Conservation (phyloP, 208 protist species). For the Leishmania mexicana region DNA sequence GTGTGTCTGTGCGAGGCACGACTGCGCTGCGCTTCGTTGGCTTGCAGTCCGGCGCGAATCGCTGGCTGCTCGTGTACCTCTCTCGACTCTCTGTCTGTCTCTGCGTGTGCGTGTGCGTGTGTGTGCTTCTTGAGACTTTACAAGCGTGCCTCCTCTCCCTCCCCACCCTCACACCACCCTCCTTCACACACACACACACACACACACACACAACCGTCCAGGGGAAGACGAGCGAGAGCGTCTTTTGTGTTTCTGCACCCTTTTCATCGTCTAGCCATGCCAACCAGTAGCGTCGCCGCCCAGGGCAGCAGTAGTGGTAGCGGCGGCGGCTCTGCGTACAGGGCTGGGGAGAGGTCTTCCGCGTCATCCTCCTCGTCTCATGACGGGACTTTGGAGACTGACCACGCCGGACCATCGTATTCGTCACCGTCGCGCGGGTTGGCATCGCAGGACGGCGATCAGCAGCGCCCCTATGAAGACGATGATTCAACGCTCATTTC, state of each 20-base stretch:
- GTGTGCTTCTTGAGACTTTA: not conserved
- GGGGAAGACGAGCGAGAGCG: not conserved
- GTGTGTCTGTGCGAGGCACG: not conserved
- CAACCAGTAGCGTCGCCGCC: not conserved
- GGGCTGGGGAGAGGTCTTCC: not conserved
- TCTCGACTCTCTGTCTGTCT: not conserved
- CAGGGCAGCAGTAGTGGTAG: slow-evolving; percentile 1
- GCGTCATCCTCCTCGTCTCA: not conserved
- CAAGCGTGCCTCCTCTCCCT: not conserved
- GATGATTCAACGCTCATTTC: slow-evolving; percentile 40
- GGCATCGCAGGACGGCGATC: not conserved
- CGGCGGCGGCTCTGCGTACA: not conserved
- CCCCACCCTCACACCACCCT: too few relatives aligned
- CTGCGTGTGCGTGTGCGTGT: not conserved
- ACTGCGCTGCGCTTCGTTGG: not conserved
- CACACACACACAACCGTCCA: not conserved
- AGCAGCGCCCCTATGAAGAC: slow-evolving; percentile 1
- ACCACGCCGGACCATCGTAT: not conserved
- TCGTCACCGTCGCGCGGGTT: not conserved
- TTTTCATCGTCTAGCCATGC: slow-evolving; percentile 1
- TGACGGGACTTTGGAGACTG: not conserved
- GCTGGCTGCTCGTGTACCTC: not conserved
- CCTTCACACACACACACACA: too few relatives aligned
- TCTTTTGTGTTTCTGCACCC: not conserved
- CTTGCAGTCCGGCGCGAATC: not conserved